Conservation (phyloP, 116 monocot species). For the Posidonia oceanica region DNA sequence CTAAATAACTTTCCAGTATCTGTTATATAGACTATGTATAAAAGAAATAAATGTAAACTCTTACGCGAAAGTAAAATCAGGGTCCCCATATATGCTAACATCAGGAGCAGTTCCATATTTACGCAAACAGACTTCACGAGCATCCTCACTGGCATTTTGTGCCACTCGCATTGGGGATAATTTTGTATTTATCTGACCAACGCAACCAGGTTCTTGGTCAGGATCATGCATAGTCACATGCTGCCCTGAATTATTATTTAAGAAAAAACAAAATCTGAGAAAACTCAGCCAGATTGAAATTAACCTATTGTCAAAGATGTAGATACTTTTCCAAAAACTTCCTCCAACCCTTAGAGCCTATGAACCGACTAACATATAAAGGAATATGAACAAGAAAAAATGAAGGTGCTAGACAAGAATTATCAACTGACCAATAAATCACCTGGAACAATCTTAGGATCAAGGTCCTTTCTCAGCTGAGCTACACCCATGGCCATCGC, state of each 20-base stretch:
- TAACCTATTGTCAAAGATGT: background rate
- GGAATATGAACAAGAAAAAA: slow-evolving; percentile 2
- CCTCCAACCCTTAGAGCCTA: background rate
- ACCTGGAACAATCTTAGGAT: slow-evolving; percentile 21
- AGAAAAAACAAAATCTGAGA: background rate
- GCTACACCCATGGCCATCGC: slow-evolving; percentile 93
- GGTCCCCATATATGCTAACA: slow-evolving; percentile 85
- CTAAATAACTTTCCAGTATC: too few species aligned
- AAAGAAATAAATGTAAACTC: background rate
- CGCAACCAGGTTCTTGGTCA: slow-evolving; percentile 50
- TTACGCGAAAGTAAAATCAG: slow-evolving; percentile 57
- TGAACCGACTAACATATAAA: background rate
- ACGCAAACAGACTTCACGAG: slow-evolving; percentile 60
- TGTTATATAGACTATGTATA: too few species aligned
- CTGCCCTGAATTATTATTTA: slow-evolving; percentile 45
- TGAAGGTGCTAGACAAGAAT: background rate
- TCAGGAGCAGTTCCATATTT: slow-evolving; percentile 90
- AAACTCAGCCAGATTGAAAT: too few species aligned
- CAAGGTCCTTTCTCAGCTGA: slow-evolving; percentile 64
- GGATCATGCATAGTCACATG: slow-evolving; percentile 90
- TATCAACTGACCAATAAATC: slow-evolving; percentile 65
- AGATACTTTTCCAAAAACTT: background rate
- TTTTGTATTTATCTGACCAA: slow-evolving; percentile 80
- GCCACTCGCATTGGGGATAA: slow-evolving; percentile 72
- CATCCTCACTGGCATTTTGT: slow-evolving; percentile 74